Percentiles rank a stretch among this genome's conserved stretches.
Conservation (phyloP, 176 grass and related monocot species). For the Musa acuminata region DNA sequence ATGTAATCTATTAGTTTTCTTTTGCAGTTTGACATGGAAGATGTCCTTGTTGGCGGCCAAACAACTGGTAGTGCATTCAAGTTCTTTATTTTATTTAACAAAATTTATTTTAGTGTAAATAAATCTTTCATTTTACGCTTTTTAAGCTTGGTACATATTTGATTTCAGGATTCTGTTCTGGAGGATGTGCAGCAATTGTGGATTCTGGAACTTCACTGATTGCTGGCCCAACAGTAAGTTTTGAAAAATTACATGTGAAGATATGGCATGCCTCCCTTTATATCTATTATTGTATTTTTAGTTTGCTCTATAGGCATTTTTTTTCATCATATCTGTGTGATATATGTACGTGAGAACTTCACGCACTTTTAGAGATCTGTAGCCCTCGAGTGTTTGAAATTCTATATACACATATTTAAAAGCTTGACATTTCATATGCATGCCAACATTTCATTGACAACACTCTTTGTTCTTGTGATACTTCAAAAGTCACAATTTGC, state of each 20-base stretch:
- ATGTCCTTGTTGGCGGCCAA: slow-evolving; percentile 60
- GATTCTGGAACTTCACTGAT: slow-evolving; percentile 51
- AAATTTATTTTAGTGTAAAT: too few relatives aligned
- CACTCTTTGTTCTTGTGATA: too few relatives aligned
- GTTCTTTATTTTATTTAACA: background rate
- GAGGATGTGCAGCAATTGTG: slow-evolving; percentile 44
- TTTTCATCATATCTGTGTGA: too few relatives aligned
- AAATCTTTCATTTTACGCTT: background rate
- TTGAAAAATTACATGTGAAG: background rate
- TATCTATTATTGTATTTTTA: background rate
- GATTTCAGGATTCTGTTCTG: slow-evolving; percentile 36
- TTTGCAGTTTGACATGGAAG: slow-evolving; percentile 81
- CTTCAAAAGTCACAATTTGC: too few relatives aligned
- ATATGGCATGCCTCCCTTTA: background rate
- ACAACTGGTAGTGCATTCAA: slow-evolving; percentile 55
- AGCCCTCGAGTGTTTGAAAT: too few relatives aligned
- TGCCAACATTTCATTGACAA: too few relatives aligned
- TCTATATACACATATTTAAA: too few relatives aligned
- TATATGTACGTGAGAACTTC: too few relatives aligned
- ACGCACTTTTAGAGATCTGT: too few relatives aligned
- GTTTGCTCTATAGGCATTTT: too few relatives aligned
- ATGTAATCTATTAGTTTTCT: background rate
- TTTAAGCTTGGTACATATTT: background rate
- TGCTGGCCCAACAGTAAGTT: slow-evolving; percentile 38
- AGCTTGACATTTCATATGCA: too few relatives aligned